Conservation (phyloP, 768 basidiomycete species). For the Leccinum rimulosum region DNA sequence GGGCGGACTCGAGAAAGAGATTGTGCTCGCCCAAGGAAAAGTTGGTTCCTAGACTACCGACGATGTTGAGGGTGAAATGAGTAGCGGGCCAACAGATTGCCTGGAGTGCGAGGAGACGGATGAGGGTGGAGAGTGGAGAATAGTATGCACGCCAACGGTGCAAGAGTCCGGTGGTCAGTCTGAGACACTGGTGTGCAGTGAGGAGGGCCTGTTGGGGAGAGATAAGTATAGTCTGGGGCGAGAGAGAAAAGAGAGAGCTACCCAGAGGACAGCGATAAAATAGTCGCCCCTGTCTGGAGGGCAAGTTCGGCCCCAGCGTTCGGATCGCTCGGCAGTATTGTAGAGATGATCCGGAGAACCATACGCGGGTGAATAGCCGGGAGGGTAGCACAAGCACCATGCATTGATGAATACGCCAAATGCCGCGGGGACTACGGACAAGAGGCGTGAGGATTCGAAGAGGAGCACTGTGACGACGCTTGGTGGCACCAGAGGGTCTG, state of each 20-base stretch:
- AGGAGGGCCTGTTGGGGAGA: slow-evolving; percentile 58
- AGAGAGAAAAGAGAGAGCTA: slow-evolving; percentile 32
- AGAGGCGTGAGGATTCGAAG: slow-evolving; percentile 66
- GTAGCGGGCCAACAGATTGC: slow-evolving; percentile 97
- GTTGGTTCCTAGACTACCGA: slow-evolving; percentile 43
- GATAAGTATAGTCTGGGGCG: background rate
- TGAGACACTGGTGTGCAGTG: slow-evolving; percentile 87
- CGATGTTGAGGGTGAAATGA: slow-evolving; percentile 73
- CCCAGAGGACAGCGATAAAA: slow-evolving; percentile 71
- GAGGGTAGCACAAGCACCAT: slow-evolving; percentile 51
- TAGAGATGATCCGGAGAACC: slow-evolving; percentile 2
- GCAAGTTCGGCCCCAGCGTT: slow-evolving; percentile 30
- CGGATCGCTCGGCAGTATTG: background rate
- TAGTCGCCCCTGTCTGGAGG: slow-evolving; percentile 62
- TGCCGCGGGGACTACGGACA: slow-evolving; percentile 71
- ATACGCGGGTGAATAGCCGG: slow-evolving; percentile 21
- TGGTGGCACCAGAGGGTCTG: slow-evolving; percentile 50
- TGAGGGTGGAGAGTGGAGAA: slow-evolving; percentile 80
- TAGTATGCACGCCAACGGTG: slow-evolving; percentile 92
- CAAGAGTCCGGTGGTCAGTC: slow-evolving; percentile 84
- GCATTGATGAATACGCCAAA: slow-evolving; percentile 64
- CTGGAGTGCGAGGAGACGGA: slow-evolving; percentile 89
- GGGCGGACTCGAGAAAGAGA: slow-evolving; percentile 25
- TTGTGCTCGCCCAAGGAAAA: background rate
- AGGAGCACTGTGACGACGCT: slow-evolving; percentile 53